phyloP scores from a whole-genome alignment of 108 stramenopile genomes.

The Fistulifera solaris region DNA sequence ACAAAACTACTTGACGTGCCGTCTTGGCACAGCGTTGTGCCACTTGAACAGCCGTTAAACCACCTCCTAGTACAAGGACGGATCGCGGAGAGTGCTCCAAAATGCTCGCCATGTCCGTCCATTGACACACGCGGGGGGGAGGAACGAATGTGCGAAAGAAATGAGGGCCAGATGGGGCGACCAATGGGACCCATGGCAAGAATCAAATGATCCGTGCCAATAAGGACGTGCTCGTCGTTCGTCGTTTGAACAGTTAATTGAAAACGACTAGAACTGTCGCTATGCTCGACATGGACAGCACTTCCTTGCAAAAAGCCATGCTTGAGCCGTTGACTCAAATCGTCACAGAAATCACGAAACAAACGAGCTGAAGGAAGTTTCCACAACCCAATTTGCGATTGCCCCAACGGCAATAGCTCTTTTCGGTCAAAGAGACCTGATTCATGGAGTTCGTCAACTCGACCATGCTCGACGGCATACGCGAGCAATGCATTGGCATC shows the following conservation, averaged over 20 bases:
- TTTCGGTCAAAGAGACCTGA: slow-evolving; percentile 31
- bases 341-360: slow-evolving; percentile 55
- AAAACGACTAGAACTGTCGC: background rate
- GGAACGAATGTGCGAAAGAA: slow-evolving; percentile 1
- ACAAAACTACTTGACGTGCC: slow-evolving; percentile 17
- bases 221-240: background rate
- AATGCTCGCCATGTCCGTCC: slow-evolving; percentile 5
- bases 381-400: slow-evolving; percentile 58
- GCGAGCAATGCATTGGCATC: slow-evolving; percentile 39
- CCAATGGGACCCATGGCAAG: slow-evolving; percentile 47
- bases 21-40: slow-evolving; percentile 21
- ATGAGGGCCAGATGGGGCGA: slow-evolving; percentile 23
- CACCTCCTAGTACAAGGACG: slow-evolving; percentile 61
- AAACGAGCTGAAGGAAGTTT: slow-evolving; percentile 48
- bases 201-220: slow-evolving; percentile 14
- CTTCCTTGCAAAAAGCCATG: slow-evolving; percentile 4
- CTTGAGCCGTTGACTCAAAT: slow-evolving; percentile 18
- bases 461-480: slow-evolving; percentile 35
- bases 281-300: slow-evolving; percentile 14
- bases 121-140: slow-evolving; percentile 5
- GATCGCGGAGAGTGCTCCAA: slow-evolving; percentile 6
- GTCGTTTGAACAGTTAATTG: background rate
- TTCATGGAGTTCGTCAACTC: slow-evolving; percentile 48
- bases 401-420: slow-evolving; percentile 25
- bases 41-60: slow-evolving; percentile 60